Base-by-base conservation (phyloP, 2,329 filamentous ascomycete genomes). In the Colletotrichum cereale region DNA sequence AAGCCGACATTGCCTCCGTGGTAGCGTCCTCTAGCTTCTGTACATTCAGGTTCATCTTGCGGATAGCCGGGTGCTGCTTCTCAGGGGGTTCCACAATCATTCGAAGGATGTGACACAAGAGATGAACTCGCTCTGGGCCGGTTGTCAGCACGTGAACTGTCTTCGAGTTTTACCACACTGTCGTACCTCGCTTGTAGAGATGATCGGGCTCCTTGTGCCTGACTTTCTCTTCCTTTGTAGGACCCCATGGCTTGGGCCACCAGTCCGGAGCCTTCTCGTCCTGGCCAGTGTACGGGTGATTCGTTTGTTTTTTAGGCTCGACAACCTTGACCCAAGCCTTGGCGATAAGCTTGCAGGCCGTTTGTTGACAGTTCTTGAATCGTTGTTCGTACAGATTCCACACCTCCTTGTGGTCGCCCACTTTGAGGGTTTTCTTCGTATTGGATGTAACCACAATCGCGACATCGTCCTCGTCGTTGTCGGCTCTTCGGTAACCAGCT, bases 311-410 rank as follows among this genome's bases (percentile, higher is more conserved):
- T 81, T 92, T 93, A 0, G 92, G 92, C 75, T 93, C 91, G 2
- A 94, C 89, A 2, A 89, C 86, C 77, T 93, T 93, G 71, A 95
- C 90, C 89, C 92, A 94, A 14, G 89, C 90, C 78, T 94, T 95
- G 42, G 90, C 90, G 63, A 94, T 90, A 34, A 90, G 82, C 79
- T 94, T 94, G 81, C 91, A 92, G 8, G 90, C 88, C 2, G 89
- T 87, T 75, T 95, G 92, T 76, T 94, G 92, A 75, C 92, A 88
- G 69, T 88, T 87, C 73, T 88, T 89, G 77, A 94, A 90, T 0
- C 89, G 83, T 50, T 86, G 84, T 58, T 87, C 84, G 74, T 92
- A 92, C 73, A 91, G 91, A 11, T 83, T 83, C 81, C 86, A 87
- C 2, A 92, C 83, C 2, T 86, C 86, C 2, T 85, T 79, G 1